Percentiles rank a stretch among this genome's conserved stretches.
Conservation (phyloP, 768 basidiomycete species). For the Collybiopsis luxurians region DNA sequence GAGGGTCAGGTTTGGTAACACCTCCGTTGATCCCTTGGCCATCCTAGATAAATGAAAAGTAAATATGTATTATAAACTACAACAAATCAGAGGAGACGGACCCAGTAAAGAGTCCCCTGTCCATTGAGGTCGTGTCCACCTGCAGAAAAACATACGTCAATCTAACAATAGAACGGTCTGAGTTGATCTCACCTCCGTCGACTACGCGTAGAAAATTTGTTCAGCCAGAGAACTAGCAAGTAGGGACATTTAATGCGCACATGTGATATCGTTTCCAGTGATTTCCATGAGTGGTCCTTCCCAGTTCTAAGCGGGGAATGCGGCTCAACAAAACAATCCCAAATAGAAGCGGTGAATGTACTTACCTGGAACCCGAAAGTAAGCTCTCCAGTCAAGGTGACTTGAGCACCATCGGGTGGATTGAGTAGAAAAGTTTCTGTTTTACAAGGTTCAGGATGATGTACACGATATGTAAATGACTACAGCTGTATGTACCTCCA, state of each 20-base stretch:
- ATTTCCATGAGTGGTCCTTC: constrained; percentile 26
- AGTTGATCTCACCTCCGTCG: constrained; percentile 1
- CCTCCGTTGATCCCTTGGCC: constrained; percentile 13
- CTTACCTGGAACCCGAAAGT: constrained; percentile 35
- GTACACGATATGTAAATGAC: neutral
- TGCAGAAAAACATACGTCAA: neutral
- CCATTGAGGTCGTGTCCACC: constrained; percentile 12
- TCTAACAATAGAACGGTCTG: neutral
- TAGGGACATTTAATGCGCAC: neutral
- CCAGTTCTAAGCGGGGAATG: constrained; percentile 7
- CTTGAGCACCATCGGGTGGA: constrained; percentile 35
- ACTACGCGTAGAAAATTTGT: neutral
- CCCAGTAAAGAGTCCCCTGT: constrained; percentile 13
- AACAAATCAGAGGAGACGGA: neutral
- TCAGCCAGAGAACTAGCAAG: neutral
- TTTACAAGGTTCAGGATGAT: neutral
- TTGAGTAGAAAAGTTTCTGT: constrained; percentile 34
- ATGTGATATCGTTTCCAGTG: constrained; percentile 11
- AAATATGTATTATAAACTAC: neutral
- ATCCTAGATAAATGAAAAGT: neutral
- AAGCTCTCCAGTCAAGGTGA: constrained; percentile 44
- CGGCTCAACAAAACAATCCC: constrained; percentile 25
- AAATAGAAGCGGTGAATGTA: constrained; percentile 16
- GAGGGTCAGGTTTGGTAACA: constrained; percentile 14
- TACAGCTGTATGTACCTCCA: constrained; percentile 17